These are phyloP conservation scores for Sindora glabra DNA, from an alignment of 306 rosid genomes.

Conservation along the genomic window DNA sequence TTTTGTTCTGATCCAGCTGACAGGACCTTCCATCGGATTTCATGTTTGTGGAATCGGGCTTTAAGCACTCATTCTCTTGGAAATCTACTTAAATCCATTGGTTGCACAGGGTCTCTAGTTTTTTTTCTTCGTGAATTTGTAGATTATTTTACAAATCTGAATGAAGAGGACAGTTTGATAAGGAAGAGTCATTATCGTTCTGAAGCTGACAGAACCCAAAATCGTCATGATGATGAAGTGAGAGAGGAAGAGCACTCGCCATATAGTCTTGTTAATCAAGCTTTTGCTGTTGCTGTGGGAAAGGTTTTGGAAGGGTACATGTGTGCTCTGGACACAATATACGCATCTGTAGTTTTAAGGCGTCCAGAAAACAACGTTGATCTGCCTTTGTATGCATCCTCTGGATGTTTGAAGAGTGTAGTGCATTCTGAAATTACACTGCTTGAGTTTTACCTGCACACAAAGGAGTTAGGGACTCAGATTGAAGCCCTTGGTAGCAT, in stretches of 20 bases:
- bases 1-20: conserved; percentile 62
- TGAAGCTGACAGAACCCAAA: conserved; percentile 11
- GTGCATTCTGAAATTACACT: conserved; percentile 69
- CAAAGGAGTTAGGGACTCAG: conserved; percentile 53
- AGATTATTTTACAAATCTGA: conserved; percentile 33
- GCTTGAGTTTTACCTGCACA: conserved; percentile 77
- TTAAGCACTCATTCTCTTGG: conserved; percentile 71
- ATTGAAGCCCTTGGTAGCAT: conserved; percentile 66
- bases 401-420: conserved; percentile 68
- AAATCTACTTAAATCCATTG: conserved; percentile 55
- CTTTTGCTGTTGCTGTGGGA: conserved; percentile 77
- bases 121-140: conserved; percentile 64
- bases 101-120: conserved; percentile 54
- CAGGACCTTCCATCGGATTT: conserved; percentile 56
- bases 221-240: conserved; percentile 16
- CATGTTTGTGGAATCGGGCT: conserved; percentile 70
- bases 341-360: conserved; percentile 56
- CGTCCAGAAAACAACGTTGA: conserved; percentile 27
- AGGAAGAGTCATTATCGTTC: background rate
- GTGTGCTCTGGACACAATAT: conserved; percentile 54
- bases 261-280: conserved; percentile 75
- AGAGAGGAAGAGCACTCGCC: conserved; percentile 23
- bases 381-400: conserved; percentile 13
- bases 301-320: conserved; percentile 75
- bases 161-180: conserved; percentile 5